Base-by-base conservation (phyloP, 352 stramenopile species). In the Peronosclerospora sorghi region DNA sequence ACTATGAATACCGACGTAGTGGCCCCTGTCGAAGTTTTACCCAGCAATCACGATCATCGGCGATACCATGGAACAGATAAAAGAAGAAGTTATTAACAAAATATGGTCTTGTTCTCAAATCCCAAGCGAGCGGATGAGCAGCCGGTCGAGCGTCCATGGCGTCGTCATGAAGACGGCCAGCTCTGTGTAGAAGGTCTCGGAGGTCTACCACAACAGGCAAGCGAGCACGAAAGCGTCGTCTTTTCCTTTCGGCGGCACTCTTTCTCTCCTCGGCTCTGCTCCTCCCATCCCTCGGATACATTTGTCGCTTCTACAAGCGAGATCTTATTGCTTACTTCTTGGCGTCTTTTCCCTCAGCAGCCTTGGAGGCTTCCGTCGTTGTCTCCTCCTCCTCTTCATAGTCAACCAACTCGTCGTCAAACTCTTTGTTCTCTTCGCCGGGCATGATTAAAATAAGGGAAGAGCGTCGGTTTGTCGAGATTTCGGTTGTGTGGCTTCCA, bases 1-100 rank as follows among this genome's bases (percentile, higher is more conserved):
- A 41, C 86, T 95, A 68, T 99, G 96, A 65, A 99, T 98, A 54
- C 96, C 96, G 49, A 98, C 96, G 69, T 99, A 99, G 72, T 99
- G 95, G 39, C 96, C 96, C 83, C 94, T 98, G 45, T 52, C 27
- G 59, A 62, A 51, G 43, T 14, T 52, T 53, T 43, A 30, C 41
- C 45, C 45, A 21, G 38, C 28, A 47, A 59, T 51, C 41, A 59
- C 49, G 29, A 57, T 57, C 35, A 15, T 47, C 41, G 47, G 29
- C 29, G 45, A 47, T 46, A 61, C 29, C 54, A 59, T 47, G 73
- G 58, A 69, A 82, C 62, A 78, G 69, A 83, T 68, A 87, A 66
- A 82, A 34, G 68, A 85, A 87, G 75, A 85, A 82, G 65, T 74
- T 55, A 67, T 84, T 84, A 88, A 88, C 71, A 83, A 63, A 50